phyloP scores from a whole-genome alignment of 345 rosid species.

The Erysimum cheiranthoides region DNA sequence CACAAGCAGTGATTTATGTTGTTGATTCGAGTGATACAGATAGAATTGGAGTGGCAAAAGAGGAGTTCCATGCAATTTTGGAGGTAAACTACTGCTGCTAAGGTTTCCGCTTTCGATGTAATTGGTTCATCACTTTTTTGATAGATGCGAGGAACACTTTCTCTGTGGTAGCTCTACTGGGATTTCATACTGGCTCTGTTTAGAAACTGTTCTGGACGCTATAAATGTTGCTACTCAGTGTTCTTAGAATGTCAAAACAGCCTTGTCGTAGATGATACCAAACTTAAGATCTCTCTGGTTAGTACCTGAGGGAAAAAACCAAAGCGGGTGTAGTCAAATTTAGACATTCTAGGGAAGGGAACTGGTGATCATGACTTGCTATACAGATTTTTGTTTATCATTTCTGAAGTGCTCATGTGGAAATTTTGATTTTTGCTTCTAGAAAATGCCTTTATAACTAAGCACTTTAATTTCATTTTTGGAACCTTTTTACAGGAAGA shows the following conservation, averaged over 20 bases:
- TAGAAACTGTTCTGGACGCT: constrained; percentile 7
- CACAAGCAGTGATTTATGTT: constrained; percentile 57
- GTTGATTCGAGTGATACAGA: constrained; percentile 67
- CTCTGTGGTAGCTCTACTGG: neutral
- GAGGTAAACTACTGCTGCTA: constrained; percentile 49
- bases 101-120: neutral
- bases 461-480: neutral
- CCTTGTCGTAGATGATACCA: constrained; percentile 21
- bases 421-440: neutral
- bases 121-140: neutral
- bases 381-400: neutral
- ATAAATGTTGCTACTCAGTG: neutral
- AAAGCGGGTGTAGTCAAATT: neutral
- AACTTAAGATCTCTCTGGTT: neutral
- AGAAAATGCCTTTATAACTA: neutral
- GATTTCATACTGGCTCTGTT: constrained; percentile 6
- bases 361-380: neutral
- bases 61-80: constrained; percentile 66
- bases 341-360: constrained; percentile 3
- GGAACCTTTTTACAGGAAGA: constrained; percentile 50
- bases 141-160: neutral
- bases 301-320: neutral
- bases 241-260: neutral
- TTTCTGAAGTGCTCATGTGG: neutral
- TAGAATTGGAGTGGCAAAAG: constrained; percentile 57